Base-by-base conservation (phyloP, 208 protist genomes). In the Leishmania arabica region DNA sequence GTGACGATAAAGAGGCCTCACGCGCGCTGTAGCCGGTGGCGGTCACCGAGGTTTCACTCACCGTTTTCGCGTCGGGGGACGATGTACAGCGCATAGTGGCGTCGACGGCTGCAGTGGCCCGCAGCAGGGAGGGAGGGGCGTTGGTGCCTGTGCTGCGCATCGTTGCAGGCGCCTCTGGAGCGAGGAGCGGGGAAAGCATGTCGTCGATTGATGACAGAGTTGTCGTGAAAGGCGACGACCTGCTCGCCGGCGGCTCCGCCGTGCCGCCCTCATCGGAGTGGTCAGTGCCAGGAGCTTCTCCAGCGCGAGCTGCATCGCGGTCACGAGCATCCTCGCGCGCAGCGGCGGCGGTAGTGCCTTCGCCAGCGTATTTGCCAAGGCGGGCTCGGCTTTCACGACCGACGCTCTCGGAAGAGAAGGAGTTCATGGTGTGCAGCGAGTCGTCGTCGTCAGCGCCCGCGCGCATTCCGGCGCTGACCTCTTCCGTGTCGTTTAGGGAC, bases 401-500 rank as follows among this genome's bases (percentile, higher is more conserved):
- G 49, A 75, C 2, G 45, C 4, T 42, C 0, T 75, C 71, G 40
- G 71, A 74, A 45, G 78, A 77, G 45, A 82, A 73, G 45, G 82
- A 86, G 53, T 75, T 66, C 78, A 86, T 81, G 17, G 82, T 82
- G 78, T 82, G 82, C 66, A 86, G 74, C 7, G 82, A 86, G 54
- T 24, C 72, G 37, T 53, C 73, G 54, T 42, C 15, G 42, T 79
- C 53, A 65, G 68, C 37, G 51, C 49, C 65, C 4, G 68, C 9
- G 78, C 56, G 78, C 77, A 58, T 3, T 2, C 19, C 31, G 19
- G 34, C 17, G 27, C 34, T 66, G 8, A 13, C 75, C 40, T 49
- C 62, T 34, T 70, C 60, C 8, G 60, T 79, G 54, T 70, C 62
- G 54, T 42, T 70, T 42, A 79, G 71, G 60, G 76, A 79, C 47